These are phyloP conservation scores for Heterobasidion annosum DNA, from an alignment of 1,284 basidiomycete genomes.

Conservation along the genomic window DNA sequence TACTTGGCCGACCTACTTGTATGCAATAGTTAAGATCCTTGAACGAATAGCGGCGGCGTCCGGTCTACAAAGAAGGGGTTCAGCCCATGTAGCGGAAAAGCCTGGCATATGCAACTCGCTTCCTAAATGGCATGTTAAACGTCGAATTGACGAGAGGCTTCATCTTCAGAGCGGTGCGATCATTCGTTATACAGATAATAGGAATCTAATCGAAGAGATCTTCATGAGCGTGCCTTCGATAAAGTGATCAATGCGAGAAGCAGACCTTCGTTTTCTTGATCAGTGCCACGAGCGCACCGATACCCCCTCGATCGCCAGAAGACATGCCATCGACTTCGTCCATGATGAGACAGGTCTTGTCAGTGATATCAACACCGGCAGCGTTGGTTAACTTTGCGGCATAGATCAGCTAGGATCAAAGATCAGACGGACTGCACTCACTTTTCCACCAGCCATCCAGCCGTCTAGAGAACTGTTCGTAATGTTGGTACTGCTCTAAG, in stretches of 20 bases:
- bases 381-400: constrained; percentile 44
- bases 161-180: constrained; percentile 80
- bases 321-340: constrained; percentile 99
- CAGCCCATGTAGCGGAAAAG: not conserved
- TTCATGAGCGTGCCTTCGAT: not conserved
- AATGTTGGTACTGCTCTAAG: constrained; percentile 76
- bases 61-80: constrained; percentile 42
- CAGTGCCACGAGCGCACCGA: constrained; percentile 85
- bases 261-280: constrained; percentile 89
- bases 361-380: constrained; percentile 64
- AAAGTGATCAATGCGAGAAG: not conserved
- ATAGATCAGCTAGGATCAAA: not conserved
- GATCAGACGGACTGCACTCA: constrained; percentile 21
- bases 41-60: constrained; percentile 71
- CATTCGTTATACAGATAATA: constrained; percentile 98
- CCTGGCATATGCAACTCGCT: constrained; percentile 31
- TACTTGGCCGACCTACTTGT: constrained; percentile 49
- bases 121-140: constrained; percentile 69
- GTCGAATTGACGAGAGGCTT: constrained; percentile 78
- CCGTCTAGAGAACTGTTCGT: constrained; percentile 86
- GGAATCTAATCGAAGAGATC: constrained; percentile 55
- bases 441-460: constrained; percentile 65
- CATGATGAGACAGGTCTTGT: constrained; percentile 90
- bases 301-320: constrained; percentile 92
- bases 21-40: constrained; percentile 80